Evolutionary conservation across 176 grass and related monocot species (phyloP).

Genomic region (Aechmea fasciata): DNA sequence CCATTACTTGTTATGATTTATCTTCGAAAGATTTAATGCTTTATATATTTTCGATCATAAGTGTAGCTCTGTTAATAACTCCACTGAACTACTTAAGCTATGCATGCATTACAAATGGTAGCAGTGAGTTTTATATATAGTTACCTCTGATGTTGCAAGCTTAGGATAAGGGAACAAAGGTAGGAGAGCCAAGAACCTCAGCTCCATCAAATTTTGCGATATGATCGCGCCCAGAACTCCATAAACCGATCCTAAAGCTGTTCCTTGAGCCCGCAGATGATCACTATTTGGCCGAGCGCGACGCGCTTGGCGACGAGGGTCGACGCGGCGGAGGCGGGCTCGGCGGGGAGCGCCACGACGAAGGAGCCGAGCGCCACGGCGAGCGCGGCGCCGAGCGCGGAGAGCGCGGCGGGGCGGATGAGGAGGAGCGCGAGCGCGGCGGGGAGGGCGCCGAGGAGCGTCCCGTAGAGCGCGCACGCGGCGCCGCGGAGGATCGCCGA

Average conservation of each 20-base stretch:
- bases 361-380: constrained; percentile 49
- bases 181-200: too few species aligned
- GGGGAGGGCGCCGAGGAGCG: constrained; percentile 50
- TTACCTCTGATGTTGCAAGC: constrained; percentile 38
- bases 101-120: too few species aligned
- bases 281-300: constrained; percentile 70
- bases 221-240: too few species aligned
- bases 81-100: too few species aligned
- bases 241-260: too few species aligned
- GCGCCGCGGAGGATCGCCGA: constrained; percentile 39
- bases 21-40: too few species aligned
- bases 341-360: constrained; percentile 38
- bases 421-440: constrained; percentile 58
- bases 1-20: too few species aligned
- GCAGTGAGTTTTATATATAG: too few species aligned
- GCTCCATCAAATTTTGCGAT: too few species aligned
- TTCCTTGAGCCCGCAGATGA: too few species aligned
- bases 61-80: too few species aligned
- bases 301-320: constrained; percentile 42
- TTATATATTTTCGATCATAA: too few species aligned
- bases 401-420: constrained; percentile 28
- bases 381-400: constrained; percentile 24
- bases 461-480: constrained; percentile 38
- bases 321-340: constrained; percentile 26
- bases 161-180: constrained; percentile 65